Percentiles rank a stretch among this genome's conserved stretches.
phyloP scores from a whole-genome alignment of 2,329 filamentous ascomycete species.

The Stagonosporopsis vannaccii region DNA sequence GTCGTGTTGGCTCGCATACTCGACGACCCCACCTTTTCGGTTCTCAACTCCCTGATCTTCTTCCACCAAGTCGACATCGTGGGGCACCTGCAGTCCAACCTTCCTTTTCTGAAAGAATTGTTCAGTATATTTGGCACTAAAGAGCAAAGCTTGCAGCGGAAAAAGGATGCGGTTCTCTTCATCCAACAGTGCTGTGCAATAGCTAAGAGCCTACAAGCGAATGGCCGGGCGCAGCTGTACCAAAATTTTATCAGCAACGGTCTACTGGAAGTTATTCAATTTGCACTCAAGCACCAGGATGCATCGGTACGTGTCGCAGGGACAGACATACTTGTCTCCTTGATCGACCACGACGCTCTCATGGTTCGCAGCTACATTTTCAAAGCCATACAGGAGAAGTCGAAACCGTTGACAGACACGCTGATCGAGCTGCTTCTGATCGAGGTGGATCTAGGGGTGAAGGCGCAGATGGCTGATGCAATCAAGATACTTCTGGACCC shows the following conservation, averaged over 20 bases:
- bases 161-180: conserved; percentile 94
- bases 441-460: conserved; percentile 92
- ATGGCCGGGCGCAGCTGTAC: conserved; percentile 80
- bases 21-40: conserved; percentile 96
- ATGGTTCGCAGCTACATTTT: conserved; percentile 95
- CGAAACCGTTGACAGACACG: conserved; percentile 85
- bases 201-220: conserved; percentile 90
- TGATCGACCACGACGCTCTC: conserved; percentile 94
- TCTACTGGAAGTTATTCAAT: conserved; percentile 88
- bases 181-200: conserved; percentile 96
- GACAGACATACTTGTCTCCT: conserved; percentile 89
- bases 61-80: conserved; percentile 99
- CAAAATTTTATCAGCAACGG: conserved; percentile 89
- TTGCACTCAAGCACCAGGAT: conserved; percentile 84
- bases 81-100: conserved; percentile 87
- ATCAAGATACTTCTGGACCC: conserved; percentile 92
- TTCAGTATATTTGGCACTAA: conserved; percentile 82
- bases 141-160: conserved; percentile 71
- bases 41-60: conserved; percentile 97
- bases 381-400: conserved; percentile 86
- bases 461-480: conserved; percentile 93
- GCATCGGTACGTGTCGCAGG: conserved; percentile 88
- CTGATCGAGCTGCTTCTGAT: conserved; percentile 90
- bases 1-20: conserved; percentile 96
- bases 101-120: conserved; percentile 78